A percentile compares a stretch with the other conserved stretches of the same genome.
Evolutionary conservation across 805 yeast species (phyloP).

Genomic region (Kuraishia piskuri): DNA sequence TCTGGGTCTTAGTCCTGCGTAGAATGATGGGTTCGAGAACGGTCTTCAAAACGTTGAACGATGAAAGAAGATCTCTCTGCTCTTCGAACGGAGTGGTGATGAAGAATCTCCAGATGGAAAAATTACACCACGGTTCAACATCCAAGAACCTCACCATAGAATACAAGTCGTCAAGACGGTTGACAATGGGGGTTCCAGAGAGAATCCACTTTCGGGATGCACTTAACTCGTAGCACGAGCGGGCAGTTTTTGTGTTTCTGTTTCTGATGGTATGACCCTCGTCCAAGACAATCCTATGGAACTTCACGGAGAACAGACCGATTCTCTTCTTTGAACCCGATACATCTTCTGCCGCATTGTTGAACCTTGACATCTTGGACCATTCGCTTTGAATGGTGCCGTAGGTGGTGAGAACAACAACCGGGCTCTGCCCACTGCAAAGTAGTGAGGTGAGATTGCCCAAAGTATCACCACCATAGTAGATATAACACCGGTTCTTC

Average conservation of each 20-base stretch:
- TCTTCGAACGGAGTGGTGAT: constrained; percentile 73
- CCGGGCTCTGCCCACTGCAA: constrained; percentile 44
- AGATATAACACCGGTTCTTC: constrained; percentile 41
- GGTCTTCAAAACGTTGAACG: constrained; percentile 78
- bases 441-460: constrained; percentile 40
- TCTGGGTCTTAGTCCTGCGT: constrained; percentile 83
- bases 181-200: constrained; percentile 91
- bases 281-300: constrained; percentile 64
- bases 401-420: constrained; percentile 74
- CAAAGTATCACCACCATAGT: constrained; percentile 62
- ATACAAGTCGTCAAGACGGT: constrained; percentile 78
- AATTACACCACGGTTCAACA: constrained; percentile 86
- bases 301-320: constrained; percentile 67
- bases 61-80: constrained; percentile 56
- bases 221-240: constrained; percentile 59
- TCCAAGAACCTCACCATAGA: constrained; percentile 66
- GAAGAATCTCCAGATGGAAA: constrained; percentile 81
- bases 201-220: constrained; percentile 73
- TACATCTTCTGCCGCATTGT: constrained; percentile 12
- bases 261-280: constrained; percentile 90
- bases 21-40: constrained; percentile 76
- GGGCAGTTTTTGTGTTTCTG: constrained; percentile 68
- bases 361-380: constrained; percentile 30
- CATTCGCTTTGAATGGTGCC: constrained; percentile 81
- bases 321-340: constrained; percentile 9